Conservation (phyloP, 1,139 yeast species). For the Meyerozyma sp. region DNA sequence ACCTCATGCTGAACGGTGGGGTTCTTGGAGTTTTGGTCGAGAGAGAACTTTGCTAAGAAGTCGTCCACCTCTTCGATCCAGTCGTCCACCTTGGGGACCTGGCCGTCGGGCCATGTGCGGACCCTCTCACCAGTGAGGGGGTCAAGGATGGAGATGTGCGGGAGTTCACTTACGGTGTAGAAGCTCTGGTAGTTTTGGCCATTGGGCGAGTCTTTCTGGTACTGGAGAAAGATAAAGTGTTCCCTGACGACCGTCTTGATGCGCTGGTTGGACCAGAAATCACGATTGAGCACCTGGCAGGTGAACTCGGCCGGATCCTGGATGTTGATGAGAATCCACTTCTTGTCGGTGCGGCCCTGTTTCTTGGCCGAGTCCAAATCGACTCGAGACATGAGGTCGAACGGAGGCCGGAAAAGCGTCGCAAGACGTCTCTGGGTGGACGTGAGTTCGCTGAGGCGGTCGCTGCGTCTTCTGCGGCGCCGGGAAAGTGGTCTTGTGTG, state of each 20-base stretch:
- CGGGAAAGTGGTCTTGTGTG: slow-evolving; percentile 12
- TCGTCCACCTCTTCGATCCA: slow-evolving; percentile 61
- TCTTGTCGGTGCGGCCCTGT: slow-evolving; percentile 56
- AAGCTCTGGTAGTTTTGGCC: slow-evolving; percentile 69
- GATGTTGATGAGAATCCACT: slow-evolving; percentile 84
- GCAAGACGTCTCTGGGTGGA: slow-evolving; percentile 73
- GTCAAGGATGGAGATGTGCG: slow-evolving; percentile 89
- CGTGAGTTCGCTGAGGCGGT: slow-evolving; percentile 35
- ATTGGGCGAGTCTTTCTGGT: slow-evolving; percentile 67
- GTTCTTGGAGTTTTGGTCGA: slow-evolving; percentile 60
- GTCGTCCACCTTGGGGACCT: slow-evolving; percentile 48
- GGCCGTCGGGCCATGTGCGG: slow-evolving; percentile 58
- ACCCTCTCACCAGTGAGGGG: slow-evolving; percentile 94
- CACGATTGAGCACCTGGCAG: slow-evolving; percentile 88
- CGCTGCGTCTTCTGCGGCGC: slow-evolving; percentile 24
- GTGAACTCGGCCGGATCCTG: slow-evolving; percentile 82
- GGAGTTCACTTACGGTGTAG: slow-evolving; percentile 62
- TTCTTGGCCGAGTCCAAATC: slow-evolving; percentile 68
- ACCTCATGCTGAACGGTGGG: slow-evolving; percentile 58
- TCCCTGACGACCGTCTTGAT: slow-evolving; percentile 61
- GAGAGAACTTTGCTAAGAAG: slow-evolving; percentile 59
- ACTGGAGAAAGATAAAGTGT: slow-evolving; percentile 76
- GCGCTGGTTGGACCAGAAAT: slow-evolving; percentile 77
- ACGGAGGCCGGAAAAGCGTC: slow-evolving; percentile 84
- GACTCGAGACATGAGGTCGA: slow-evolving; percentile 69